phyloP scores from a whole-genome alignment of 495 filamentous ascomycete species.

The Daldinia loculata region DNA sequence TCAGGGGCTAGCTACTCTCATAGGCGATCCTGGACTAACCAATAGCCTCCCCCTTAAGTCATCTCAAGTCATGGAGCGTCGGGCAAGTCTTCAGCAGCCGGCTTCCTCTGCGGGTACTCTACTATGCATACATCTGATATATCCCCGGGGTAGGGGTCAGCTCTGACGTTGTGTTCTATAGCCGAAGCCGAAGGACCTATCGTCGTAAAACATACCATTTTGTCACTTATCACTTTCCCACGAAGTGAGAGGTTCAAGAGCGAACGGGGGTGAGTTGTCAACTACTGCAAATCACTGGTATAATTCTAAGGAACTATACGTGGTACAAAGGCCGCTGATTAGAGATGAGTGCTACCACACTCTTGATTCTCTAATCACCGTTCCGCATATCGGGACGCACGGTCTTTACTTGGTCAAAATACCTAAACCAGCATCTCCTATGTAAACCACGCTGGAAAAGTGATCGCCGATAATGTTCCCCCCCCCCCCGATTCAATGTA shows the following conservation, averaged over 20 bases:
- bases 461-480: constrained; percentile 32
- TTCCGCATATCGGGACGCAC: constrained; percentile 32
- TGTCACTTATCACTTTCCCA: constrained; percentile 43
- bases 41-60: neutral
- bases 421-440: neutral
- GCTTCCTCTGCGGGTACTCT: neutral
- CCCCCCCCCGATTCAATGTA: neutral
- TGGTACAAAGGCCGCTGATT: constrained; percentile 31
- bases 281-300: constrained; percentile 37
- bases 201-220: constrained; percentile 20
- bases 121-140: constrained; percentile 5
- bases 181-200: constrained; percentile 31
- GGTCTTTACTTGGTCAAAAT: constrained; percentile 31
- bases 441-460: constrained; percentile 7
- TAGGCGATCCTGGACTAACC: neutral
- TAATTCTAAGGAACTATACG: constrained; percentile 40
- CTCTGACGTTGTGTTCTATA: constrained; percentile 25
- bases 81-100: neutral
- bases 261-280: constrained; percentile 27
- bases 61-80: neutral
- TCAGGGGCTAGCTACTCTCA: constrained; percentile 17
- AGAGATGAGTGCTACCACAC: constrained; percentile 39
- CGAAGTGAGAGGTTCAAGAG: constrained; percentile 34
- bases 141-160: constrained; percentile 7
- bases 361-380: constrained; percentile 9